Evolutionary conservation across 257 asterid species (phyloP).

Genomic region (Plantago major): DNA sequence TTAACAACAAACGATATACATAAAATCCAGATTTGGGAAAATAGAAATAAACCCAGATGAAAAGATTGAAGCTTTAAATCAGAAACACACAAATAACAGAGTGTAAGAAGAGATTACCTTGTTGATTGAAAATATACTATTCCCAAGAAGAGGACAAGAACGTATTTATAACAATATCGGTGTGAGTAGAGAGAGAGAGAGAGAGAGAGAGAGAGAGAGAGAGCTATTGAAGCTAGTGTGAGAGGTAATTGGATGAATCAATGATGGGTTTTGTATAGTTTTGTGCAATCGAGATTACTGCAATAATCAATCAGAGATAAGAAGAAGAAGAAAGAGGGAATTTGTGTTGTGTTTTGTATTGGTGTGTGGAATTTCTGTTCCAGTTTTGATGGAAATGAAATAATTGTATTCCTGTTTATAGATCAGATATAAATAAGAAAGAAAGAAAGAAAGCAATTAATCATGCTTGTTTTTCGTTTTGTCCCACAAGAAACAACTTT

Average conservation of each 20-base stretch:
- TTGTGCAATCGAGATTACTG: too few relatives aligned
- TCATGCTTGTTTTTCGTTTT: too few relatives aligned
- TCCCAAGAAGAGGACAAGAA: not conserved
- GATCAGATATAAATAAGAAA: too few relatives aligned
- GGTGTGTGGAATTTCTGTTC: too few relatives aligned
- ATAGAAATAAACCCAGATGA: not conserved
- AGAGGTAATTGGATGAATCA: not conserved
- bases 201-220: slow-evolving; percentile 1
- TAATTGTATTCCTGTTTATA: too few relatives aligned
- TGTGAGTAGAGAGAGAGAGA: not conserved
- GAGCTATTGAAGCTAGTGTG: slow-evolving; percentile 1
- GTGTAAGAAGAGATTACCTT: not conserved
- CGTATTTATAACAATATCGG: not conserved
- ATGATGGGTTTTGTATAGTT: not conserved
- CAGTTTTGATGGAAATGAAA: too few relatives aligned
- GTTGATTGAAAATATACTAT: not conserved
- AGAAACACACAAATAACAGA: not conserved
- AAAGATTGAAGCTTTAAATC: slow-evolving; percentile 7
- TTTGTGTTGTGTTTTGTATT: too few relatives aligned
- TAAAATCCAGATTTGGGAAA: slow-evolving; percentile 2
- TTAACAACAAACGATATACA: not conserved
- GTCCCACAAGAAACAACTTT: too few relatives aligned
- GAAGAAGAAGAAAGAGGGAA: too few relatives aligned
- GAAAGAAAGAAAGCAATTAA: too few relatives aligned
- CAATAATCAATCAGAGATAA: too few relatives aligned